Evolutionary conservation across 2,329 filamentous ascomycete genomes (phyloP).

Genomic region (Scedosporium dehoogii): DNA sequence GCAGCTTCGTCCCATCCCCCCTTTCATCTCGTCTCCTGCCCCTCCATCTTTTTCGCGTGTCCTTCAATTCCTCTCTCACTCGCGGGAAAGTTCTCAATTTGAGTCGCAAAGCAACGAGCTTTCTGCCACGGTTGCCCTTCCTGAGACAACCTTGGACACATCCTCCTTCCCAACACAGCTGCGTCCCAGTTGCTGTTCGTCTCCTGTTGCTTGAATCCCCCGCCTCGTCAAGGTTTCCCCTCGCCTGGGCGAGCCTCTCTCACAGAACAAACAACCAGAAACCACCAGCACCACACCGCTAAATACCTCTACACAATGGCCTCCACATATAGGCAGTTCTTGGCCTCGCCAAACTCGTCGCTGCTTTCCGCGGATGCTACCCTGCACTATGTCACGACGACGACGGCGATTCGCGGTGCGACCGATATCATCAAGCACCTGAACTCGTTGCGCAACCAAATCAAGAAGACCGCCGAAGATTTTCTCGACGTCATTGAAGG

Average conservation of each 20-base stretch:
- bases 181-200: background rate
- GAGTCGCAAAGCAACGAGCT: background rate
- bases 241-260: background rate
- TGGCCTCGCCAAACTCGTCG: conserved; percentile 54
- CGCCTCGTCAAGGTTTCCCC: background rate
- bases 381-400: conserved; percentile 83
- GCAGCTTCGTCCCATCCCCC: background rate
- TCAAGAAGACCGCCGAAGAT: conserved; percentile 77
- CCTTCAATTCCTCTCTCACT: background rate
- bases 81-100: background rate
- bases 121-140: background rate
- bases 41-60: background rate
- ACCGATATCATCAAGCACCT: conserved; percentile 79
- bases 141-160: background rate
- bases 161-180: background rate
- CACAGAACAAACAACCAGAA: background rate
- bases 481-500: conserved; percentile 67
- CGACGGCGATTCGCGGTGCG: conserved; percentile 60
- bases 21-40: background rate
- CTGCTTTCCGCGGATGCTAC: conserved; percentile 56
- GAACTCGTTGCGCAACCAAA: conserved; percentile 55
- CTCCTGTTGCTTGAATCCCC: background rate
- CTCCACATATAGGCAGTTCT: conserved; percentile 59
- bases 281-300: background rate
- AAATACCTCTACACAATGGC: conserved; percentile 20